These are phyloP conservation scores for Noccaea bulbosa DNA, from an alignment of 345 rosid genomes.

Conservation along the genomic window DNA sequence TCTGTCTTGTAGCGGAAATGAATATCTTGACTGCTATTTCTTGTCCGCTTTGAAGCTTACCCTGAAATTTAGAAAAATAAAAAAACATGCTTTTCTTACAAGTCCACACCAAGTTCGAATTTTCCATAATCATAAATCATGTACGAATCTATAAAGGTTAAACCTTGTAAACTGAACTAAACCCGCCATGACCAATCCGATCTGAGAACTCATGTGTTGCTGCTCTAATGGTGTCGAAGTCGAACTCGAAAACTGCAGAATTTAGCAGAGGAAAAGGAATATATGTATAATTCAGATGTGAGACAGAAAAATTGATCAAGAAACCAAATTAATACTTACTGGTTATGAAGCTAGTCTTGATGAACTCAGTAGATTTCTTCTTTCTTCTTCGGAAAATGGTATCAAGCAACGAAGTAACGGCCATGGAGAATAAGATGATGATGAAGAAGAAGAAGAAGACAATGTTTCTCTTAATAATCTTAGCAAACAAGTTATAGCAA, in stretches of 20 bases:
- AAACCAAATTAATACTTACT: conserved; percentile 11
- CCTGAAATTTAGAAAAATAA: conserved; percentile 40
- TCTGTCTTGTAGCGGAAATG: conserved; percentile 1
- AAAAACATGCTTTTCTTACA: not conserved
- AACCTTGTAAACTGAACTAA: conserved; percentile 48
- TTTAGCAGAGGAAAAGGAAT: not conserved
- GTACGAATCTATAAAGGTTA: not conserved
- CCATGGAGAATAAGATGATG: conserved; percentile 22
- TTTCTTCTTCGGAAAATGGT: conserved; percentile 33
- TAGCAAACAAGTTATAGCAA: not conserved
- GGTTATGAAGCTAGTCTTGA: not conserved
- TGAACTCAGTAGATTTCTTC: conserved; percentile 48
- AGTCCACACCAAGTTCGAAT: not conserved
- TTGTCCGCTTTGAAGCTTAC: conserved; percentile 51
- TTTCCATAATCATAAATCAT: not conserved
- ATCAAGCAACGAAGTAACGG: conserved; percentile 15
- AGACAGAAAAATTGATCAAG: not conserved
- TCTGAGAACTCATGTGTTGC: conserved; percentile 52
- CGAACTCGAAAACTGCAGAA: conserved; percentile 20
- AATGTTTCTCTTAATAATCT: not conserved
- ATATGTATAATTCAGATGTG: not conserved
- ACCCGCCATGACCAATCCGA: conserved; percentile 41
- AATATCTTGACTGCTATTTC: conserved; percentile 54
- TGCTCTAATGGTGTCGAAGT: conserved; percentile 35
- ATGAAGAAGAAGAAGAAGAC: not conserved